Percentiles rank a stretch among this genome's conserved stretches.
Conservation (phyloP, 2,329 filamentous ascomycete genomes). For the Corynespora cassiicola region DNA sequence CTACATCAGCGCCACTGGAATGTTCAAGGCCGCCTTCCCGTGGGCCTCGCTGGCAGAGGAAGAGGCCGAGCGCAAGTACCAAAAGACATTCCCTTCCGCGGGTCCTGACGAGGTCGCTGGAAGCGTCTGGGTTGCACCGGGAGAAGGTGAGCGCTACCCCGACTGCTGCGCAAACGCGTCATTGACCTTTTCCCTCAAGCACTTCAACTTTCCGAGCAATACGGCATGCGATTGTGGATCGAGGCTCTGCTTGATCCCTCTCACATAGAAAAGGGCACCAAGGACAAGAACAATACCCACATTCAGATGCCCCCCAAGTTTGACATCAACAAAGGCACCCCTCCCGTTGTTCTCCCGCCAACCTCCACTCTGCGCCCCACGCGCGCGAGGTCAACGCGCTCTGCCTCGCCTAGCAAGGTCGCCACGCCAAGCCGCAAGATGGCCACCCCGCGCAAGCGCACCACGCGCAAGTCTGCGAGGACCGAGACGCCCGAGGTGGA, state of each 20-base stretch:
- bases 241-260: slow-evolving; percentile 88
- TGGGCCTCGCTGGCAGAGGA: slow-evolving; percentile 77
- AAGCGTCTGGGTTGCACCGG: slow-evolving; percentile 93
- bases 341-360: slow-evolving; percentile 37
- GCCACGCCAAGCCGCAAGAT: slow-evolving; percentile 54
- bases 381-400: slow-evolving; percentile 64
- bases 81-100: slow-evolving; percentile 82
- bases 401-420: slow-evolving; percentile 63
- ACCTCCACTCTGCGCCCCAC: slow-evolving; percentile 41
- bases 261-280: slow-evolving; percentile 72
- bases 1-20: slow-evolving; percentile 84
- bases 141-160: slow-evolving; percentile 60
- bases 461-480: slow-evolving; percentile 47
- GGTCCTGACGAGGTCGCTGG: slow-evolving; percentile 93
- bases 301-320: slow-evolving; percentile 86
- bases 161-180: slow-evolving; percentile 24
- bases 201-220: slow-evolving; percentile 83
- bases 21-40: slow-evolving; percentile 91
- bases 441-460: slow-evolving; percentile 62
- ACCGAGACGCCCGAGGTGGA: slow-evolving; percentile 36
- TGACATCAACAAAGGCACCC: slow-evolving; percentile 58
- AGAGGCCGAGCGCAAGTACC: slow-evolving; percentile 77
- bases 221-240: slow-evolving; percentile 86
- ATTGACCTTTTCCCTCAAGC: slow-evolving; percentile 67
- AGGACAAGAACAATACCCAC: slow-evolving; percentile 71